Conservation (phyloP, 2,329 filamentous ascomycete genomes). For the Zasmidium citrigriseum region DNA sequence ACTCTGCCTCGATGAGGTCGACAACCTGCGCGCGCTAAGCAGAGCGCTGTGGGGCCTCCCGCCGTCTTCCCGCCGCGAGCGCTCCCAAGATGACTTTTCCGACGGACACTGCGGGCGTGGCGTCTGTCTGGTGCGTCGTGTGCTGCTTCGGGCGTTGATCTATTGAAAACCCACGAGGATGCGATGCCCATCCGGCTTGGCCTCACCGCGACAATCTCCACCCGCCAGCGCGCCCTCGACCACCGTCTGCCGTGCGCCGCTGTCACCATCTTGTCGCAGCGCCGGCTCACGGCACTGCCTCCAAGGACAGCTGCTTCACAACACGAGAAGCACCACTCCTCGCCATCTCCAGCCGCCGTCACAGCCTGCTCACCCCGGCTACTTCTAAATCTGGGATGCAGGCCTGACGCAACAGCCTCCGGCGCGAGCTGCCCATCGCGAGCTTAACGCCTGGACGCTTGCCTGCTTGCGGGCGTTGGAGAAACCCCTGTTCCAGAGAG, state of each 20-base stretch:
- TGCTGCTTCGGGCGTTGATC: conserved; percentile 11
- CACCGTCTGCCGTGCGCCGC: neutral
- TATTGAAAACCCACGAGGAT: conserved; percentile 18
- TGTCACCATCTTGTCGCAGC: neutral
- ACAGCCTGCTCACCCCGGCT: neutral
- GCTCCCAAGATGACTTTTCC: too few relatives aligned
- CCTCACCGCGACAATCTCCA: neutral
- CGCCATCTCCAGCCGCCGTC: neutral
- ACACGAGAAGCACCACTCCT: neutral
- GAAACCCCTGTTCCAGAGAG: conserved; percentile 9
- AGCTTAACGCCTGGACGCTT: conserved; percentile 1
- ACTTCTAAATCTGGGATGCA: neutral
- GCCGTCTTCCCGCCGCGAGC: conserved; percentile 23
- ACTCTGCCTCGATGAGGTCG: conserved; percentile 18
- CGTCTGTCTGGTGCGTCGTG: neutral
- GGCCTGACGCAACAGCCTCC: neutral
- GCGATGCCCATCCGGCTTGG: conserved; percentile 7
- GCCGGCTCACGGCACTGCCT: neutral
- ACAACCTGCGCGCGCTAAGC: conserved; percentile 10
- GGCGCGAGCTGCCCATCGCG: neutral
- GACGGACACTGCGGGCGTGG: conserved; percentile 11
- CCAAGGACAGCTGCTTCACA: neutral
- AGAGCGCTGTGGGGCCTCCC: conserved; percentile 7
- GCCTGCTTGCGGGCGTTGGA: neutral
- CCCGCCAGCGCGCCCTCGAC: neutral